Conservation (phyloP, 2,329 filamentous ascomycete genomes). For the Ceratocystis ficicola region DNA sequence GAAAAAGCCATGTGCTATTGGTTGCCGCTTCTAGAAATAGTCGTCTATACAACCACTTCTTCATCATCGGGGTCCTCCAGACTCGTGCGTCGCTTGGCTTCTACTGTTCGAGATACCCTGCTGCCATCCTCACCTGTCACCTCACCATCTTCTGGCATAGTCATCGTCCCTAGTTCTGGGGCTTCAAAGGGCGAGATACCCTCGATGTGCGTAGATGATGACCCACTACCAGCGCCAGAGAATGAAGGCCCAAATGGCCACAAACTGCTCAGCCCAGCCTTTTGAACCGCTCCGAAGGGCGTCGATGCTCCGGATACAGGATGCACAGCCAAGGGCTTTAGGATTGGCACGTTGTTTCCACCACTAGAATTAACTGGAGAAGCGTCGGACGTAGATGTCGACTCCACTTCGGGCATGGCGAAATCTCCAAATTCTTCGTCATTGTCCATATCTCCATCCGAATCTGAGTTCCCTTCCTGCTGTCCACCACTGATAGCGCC, state of each 20-base stretch:
- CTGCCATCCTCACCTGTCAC: constrained; percentile 32
- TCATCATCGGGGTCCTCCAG: constrained; percentile 46
- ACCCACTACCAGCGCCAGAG: constrained; percentile 5
- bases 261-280: constrained; percentile 38
- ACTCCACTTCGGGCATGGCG: constrained; percentile 47
- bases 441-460: constrained; percentile 40
- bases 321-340: constrained; percentile 45
- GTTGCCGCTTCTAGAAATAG: not conserved
- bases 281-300: constrained; percentile 23
- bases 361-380: constrained; percentile 14
- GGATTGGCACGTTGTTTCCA: constrained; percentile 34
- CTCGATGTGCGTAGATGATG: constrained; percentile 13
- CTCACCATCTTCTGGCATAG: constrained; percentile 26
- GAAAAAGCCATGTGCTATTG: too few relatives aligned
- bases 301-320: constrained; percentile 31
- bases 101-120: constrained; percentile 36
- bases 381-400: not conserved
- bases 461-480: constrained; percentile 34
- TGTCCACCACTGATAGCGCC: constrained; percentile 33
- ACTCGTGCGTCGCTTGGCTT: constrained; percentile 44
- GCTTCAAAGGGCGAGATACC: constrained; percentile 24
- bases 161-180: constrained; percentile 23
- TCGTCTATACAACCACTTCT: constrained; percentile 33
- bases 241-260: constrained; percentile 42
- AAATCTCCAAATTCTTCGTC: constrained; percentile 59